phyloP scores from a whole-genome alignment of 2,329 filamentous ascomycete species.

The Aureobasidium sp. region DNA sequence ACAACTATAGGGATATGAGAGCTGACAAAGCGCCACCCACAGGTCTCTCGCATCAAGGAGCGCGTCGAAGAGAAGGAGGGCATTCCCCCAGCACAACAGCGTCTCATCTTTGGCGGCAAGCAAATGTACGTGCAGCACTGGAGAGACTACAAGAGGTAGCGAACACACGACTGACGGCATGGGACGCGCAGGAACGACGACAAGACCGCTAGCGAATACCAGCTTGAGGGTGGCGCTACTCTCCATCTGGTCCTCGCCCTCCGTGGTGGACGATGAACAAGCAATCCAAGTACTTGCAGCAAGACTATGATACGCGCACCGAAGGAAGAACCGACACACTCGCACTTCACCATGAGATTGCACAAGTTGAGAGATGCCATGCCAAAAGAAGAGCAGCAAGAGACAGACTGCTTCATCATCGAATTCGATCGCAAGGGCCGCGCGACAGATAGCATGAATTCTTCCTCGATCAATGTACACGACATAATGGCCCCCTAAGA shows the following conservation, averaged over 20 bases:
- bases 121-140: constrained; percentile 63
- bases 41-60: constrained; percentile 97
- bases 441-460: not conserved
- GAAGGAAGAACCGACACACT: not conserved
- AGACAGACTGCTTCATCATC: not conserved
- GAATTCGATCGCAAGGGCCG: too few species aligned
- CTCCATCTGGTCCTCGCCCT: constrained; percentile 93
- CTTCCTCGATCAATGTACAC: not conserved
- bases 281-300: not conserved
- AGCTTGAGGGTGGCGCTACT: constrained; percentile 84
- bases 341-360: not conserved
- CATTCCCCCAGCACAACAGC: constrained; percentile 93
- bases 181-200: constrained; percentile 71
- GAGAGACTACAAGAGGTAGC: not conserved
- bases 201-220: constrained; percentile 85
- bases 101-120: constrained; percentile 93
- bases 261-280: constrained; percentile 58
- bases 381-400: not conserved
- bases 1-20: not conserved
- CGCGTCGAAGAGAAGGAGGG: constrained; percentile 99
- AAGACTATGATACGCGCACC: not conserved
- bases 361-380: not conserved
- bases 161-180: not conserved
- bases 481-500: not conserved
- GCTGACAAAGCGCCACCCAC: constrained; percentile 16